Conservation (phyloP, 2,329 filamentous ascomycete genomes). For the Xylariaceae sp. region DNA sequence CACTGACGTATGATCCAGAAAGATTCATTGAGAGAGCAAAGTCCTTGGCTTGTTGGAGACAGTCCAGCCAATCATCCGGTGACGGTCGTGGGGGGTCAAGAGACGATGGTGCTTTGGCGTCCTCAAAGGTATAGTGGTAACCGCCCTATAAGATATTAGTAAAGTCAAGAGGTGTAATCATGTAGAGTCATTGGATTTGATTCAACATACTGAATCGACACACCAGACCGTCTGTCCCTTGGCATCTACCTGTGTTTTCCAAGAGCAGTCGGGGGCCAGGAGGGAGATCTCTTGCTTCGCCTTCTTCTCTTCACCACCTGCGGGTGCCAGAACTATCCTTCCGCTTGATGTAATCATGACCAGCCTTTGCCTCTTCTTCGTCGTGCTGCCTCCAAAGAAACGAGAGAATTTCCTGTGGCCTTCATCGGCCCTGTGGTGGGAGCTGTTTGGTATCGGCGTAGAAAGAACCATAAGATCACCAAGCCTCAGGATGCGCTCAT, state of each 20-base stretch:
- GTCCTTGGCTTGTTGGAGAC: conserved; percentile 80
- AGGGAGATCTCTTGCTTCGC: conserved; percentile 90
- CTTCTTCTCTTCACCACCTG: conserved; percentile 93
- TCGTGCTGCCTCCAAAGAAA: conserved; percentile 87
- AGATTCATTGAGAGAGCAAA: conserved; percentile 72
- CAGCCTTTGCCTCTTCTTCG: conserved; percentile 87
- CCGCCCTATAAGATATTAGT: conserved; percentile 57
- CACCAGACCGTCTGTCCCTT: conserved; percentile 87
- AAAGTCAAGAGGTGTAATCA: too few relatives aligned
- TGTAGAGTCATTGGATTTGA: conserved; percentile 5
- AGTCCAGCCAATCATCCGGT: conserved; percentile 89
- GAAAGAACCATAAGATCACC: conserved; percentile 85
- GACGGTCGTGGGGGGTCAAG: conserved; percentile 57
- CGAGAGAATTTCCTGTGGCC: conserved; percentile 84
- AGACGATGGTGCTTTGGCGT: conserved; percentile 65
- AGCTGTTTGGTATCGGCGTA: conserved; percentile 70
- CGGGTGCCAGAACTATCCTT: conserved; percentile 82
- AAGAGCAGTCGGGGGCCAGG: conserved; percentile 68
- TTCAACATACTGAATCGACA: conserved; percentile 79
- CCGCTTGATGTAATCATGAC: conserved; percentile 94
- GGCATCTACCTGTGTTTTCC: conserved; percentile 75
- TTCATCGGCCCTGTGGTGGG: conserved; percentile 67
- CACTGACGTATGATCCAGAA: conserved; percentile 60
- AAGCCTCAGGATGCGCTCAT: conserved; percentile 91
- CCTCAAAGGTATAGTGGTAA: conserved; percentile 89